Evolutionary conservation across 2,329 filamentous ascomycete species (phyloP), one percentile per base, ranked within the genome.

Genomic region (Thelonectria olida): DNA sequence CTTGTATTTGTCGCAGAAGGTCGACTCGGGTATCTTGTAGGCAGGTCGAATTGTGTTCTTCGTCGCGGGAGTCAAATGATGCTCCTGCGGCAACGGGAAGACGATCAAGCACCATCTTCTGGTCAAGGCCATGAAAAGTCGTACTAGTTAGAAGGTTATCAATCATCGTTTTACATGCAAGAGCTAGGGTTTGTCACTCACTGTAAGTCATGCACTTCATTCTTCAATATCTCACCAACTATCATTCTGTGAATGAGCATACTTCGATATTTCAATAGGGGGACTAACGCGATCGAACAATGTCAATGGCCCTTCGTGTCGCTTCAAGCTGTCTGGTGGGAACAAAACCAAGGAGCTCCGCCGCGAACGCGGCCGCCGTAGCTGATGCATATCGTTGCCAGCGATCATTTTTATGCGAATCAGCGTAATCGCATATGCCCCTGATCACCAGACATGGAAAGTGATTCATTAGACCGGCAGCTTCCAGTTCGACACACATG

Each of bases 341-440:
- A 22, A 73, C 65, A 15, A 50, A 42, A 1, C 8, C 4, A 1
- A 74, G 34, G 4, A 74, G 58, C 19, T 73, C 67, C 51, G 66
- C 74, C 0, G 71, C 65, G 54, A 72, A 76, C 19, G 67, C 73
- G 7, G 74, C 74, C 9, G 74, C 73, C 17, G 64, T 58, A 44
- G 73, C 70, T 4, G 74, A 67, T 7, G 74, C 69, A 65, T 72
- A 76, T 5, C 65, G 59, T 44, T 75, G 74, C 74, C 72, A 77
- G 1, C 53, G 27, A 7, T 74, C 67, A 28, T 73, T 73, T 44
- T 75, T 76, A 41, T 76, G 73, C 1, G 71, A 69, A 45, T 78
- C 76, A 0, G 74, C 67, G 31, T 78, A 79, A 64, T 79, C 74
- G 53, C 71, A 77, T 44, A 79, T 75, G 1, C 76, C 75, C 6